Conservation (phyloP, 2,329 filamentous ascomycete genomes). For the Phaeosphaeriaceae sp. region DNA sequence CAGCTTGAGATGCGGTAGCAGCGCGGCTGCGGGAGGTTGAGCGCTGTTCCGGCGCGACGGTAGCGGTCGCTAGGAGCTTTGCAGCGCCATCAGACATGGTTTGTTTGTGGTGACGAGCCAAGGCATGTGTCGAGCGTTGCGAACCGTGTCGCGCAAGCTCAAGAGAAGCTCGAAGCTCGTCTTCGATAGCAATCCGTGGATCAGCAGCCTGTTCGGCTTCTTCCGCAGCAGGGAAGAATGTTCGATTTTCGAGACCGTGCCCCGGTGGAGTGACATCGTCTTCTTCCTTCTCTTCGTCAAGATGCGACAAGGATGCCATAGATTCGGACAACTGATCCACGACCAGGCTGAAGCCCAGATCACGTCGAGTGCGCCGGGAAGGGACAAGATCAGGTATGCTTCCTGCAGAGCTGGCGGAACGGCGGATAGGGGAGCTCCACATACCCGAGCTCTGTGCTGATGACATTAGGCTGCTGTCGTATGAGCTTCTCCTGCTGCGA, state of each 20-base stretch:
- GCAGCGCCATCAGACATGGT: conserved; percentile 42
- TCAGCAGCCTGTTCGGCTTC: conserved; percentile 18
- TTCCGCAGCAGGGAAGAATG: conserved; percentile 40
- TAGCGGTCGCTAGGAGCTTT: conserved; percentile 32
- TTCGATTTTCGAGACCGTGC: conserved; percentile 26
- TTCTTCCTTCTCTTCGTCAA: conserved; percentile 37
- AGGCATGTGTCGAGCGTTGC: conserved; percentile 19
- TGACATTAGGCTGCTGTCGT: conserved; percentile 63
- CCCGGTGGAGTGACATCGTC: conserved; percentile 41
- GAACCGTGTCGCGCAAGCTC: conserved; percentile 37
- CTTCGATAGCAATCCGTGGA: conserved; percentile 18
- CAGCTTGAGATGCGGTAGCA: conserved; percentile 32
- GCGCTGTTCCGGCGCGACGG: conserved; percentile 7
- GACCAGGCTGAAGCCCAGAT: conserved; percentile 34
- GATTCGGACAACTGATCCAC: conserved; percentile 44
- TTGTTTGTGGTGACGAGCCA: conserved; percentile 37
- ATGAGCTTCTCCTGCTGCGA: conserved; percentile 62
- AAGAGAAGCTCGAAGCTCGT: conserved; percentile 32
- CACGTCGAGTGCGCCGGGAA: conserved; percentile 39
- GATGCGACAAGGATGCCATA: conserved; percentile 33
- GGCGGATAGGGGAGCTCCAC: conserved; percentile 43
- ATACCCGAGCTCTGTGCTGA: conserved; percentile 39
- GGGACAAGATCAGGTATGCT: conserved; percentile 49
- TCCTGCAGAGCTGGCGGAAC: conserved; percentile 47
- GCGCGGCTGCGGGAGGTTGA: conserved; percentile 31